Percentiles rank a stretch among this genome's conserved stretches.
Conservation (phyloP, 2,329 filamentous ascomycete genomes). For the Ophiostoma sp. region DNA sequence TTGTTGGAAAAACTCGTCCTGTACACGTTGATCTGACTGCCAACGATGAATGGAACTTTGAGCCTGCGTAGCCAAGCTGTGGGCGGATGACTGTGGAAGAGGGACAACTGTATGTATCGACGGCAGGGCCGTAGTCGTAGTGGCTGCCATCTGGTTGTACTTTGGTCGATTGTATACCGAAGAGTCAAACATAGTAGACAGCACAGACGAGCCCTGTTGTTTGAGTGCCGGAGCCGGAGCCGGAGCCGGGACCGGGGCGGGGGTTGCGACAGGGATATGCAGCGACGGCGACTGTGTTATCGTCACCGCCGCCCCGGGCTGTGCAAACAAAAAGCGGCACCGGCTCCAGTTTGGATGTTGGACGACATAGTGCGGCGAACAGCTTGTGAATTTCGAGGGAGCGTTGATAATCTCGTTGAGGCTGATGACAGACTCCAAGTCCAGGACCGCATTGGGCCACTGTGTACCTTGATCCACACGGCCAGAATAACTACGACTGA, state of each 20-base stretch:
- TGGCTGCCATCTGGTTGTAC: background rate
- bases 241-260: background rate
- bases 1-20: background rate
- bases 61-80: background rate
- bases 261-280: background rate
- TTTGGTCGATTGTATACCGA: background rate
- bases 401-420: slow-evolving; percentile 85
- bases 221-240: background rate
- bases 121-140: background rate
- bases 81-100: background rate
- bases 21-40: background rate
- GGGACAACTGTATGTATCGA: background rate
- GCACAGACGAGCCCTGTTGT: background rate
- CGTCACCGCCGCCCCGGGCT: too few relatives aligned
- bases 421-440: slow-evolving; percentile 61
- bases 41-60: background rate
- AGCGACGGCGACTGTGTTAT: background rate
- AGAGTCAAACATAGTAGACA: background rate
- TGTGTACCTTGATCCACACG: background rate
- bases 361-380: slow-evolving; percentile 68
- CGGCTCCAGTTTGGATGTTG: slow-evolving; percentile 82
- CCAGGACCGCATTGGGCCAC: slow-evolving; percentile 70
- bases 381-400: slow-evolving; percentile 59
- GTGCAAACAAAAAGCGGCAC: slow-evolving; percentile 73
- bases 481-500: slow-evolving; percentile 55